Evolutionary conservation across 345 rosid species (phyloP), one percentile per base, ranked within the genome.

Genomic region (Dimocarpus longan): DNA sequence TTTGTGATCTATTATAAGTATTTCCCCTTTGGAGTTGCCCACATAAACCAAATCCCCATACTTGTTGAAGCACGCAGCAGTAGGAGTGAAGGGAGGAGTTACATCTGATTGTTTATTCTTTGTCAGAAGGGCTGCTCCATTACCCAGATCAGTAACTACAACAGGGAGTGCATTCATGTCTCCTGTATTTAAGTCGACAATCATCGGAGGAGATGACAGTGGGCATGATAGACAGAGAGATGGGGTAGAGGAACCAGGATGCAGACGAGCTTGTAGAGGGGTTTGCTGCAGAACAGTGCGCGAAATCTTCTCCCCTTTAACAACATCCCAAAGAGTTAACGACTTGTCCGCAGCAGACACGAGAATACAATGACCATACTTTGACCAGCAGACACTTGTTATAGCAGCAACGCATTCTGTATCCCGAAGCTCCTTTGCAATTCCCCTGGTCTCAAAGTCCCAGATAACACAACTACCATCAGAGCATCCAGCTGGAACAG

Each of bases 271-370:
- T 32, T 93, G 93, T 50, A 94, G 80, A 0, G 96, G 88, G 16
- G 98, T 93, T 79, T 92, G 98, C 84, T 87, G 93, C 72, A 97
- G 91, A 78, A 80, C 71, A 13, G 87, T 89, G 16, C 90, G 93
- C 21, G 86, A 76, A 80, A 97, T 86, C 91, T 82, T 93, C 80
- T 86, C 86, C 19, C 98, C 99, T 28, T 60, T 87, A 0, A 83
- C 79, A 48, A 97, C 97, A 87, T 97, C 97, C 98, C 98, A 97
- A 69, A 97, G 97, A 56, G 90, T 87, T 60, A 97, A 84, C 11
- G 99, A 94, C 85, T 97, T 97, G 70, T 97, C 98, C 52, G 99
- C 93, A 83, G 99, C 92, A 28, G 99, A 94, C 15, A 91, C 98
- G 59, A 97, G 99, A 73, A 97, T 82, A 0, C 90, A 91, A 82